Conservation (phyloP, 768 basidiomycete species). For the Suillus clintonianus region DNA sequence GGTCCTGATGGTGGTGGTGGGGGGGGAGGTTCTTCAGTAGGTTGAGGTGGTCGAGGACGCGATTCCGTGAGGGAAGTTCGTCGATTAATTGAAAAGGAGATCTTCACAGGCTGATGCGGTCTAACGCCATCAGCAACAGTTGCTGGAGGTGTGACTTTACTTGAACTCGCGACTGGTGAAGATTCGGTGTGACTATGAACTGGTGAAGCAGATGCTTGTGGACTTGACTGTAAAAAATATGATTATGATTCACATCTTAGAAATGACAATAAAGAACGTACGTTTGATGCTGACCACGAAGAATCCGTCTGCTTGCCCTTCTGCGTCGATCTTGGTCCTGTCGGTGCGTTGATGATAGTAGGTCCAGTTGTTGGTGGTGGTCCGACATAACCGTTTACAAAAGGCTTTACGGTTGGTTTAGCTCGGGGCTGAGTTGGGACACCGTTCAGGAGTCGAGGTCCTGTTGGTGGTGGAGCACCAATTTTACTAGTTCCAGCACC, state of each 20-base stretch:
- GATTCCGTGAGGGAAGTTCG: constrained; percentile 25
- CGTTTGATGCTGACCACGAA: constrained; percentile 36
- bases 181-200: constrained; percentile 12
- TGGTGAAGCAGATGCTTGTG: constrained; percentile 13
- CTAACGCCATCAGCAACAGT: constrained; percentile 33
- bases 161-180: constrained; percentile 13
- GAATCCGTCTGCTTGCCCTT: constrained; percentile 47
- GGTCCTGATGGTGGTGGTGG: constrained; percentile 35
- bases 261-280: constrained; percentile 20
- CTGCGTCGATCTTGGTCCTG: constrained; percentile 34
- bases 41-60: constrained; percentile 35
- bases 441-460: constrained; percentile 56
- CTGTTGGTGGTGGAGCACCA: constrained; percentile 62
- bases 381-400: constrained; percentile 43
- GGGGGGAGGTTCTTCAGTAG: constrained; percentile 41
- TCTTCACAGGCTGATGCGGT: constrained; percentile 33
- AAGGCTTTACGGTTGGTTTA: constrained; percentile 38
- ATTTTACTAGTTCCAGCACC: constrained; percentile 39
- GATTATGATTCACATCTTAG: constrained; percentile 1
- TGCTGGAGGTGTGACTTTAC: constrained; percentile 12
- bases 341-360: constrained; percentile 27
- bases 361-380: constrained; percentile 25
- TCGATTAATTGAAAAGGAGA: constrained; percentile 32
- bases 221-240: constrained; percentile 14
- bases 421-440: constrained; percentile 25